phyloP scores from a whole-genome alignment of 768 basidiomycete species.

The Tubosaeta sp. region DNA sequence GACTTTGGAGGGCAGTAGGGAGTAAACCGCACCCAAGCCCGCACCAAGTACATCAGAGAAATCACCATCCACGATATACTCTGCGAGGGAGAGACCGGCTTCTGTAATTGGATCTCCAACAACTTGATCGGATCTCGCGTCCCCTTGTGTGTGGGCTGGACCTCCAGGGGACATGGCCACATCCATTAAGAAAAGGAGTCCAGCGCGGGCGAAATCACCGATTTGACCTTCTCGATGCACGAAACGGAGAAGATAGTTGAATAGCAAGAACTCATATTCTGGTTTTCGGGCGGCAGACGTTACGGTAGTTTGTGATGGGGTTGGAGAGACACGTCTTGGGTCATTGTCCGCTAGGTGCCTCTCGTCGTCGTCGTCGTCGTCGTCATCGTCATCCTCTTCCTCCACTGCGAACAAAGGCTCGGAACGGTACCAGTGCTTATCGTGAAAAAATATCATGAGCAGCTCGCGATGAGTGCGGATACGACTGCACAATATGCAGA shows the following conservation, averaged over 20 bases:
- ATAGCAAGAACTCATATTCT: constrained; percentile 93
- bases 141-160: constrained; percentile 39
- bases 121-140: constrained; percentile 17
- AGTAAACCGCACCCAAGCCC: constrained; percentile 89
- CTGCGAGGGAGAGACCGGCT: constrained; percentile 82
- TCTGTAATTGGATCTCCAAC: constrained; percentile 69
- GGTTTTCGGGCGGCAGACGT: constrained; percentile 60
- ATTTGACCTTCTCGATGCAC: constrained; percentile 92
- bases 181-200: constrained; percentile 91
- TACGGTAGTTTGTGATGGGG: constrained; percentile 56
- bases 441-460: constrained; percentile 96
- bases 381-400: constrained; percentile 66
- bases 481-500: constrained; percentile 89
- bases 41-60: constrained; percentile 97
- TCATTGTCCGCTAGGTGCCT: constrained; percentile 5
- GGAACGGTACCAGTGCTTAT: constrained; percentile 82
- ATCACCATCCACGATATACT: constrained; percentile 95
- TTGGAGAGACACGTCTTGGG: constrained; percentile 46
- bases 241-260: constrained; percentile 93
- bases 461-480: constrained; percentile 87
- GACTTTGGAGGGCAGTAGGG: constrained; percentile 83
- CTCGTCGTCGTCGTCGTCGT: constrained; percentile 40
- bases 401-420: constrained; percentile 73
- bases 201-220: constrained; percentile 90
- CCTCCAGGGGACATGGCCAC: constrained; percentile 87